A percentile compares a stretch with the other conserved stretches of the same genome.
Conservation (phyloP, 306 rosid genomes). For the Begonia peltatifolia region DNA sequence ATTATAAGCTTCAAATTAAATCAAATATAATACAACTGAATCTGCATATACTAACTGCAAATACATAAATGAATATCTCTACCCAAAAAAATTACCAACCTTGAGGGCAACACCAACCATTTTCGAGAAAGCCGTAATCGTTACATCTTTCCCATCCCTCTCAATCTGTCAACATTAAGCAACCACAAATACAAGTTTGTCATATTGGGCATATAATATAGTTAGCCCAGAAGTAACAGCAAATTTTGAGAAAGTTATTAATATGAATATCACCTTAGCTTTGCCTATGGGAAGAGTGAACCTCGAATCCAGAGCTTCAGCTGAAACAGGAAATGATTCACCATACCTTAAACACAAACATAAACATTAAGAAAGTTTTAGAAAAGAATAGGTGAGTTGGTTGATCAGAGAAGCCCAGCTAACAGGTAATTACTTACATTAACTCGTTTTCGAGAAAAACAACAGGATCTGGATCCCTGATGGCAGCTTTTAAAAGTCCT, state of each 20-base stretch:
- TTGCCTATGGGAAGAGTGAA: constrained; percentile 54
- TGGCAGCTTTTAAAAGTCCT: constrained; percentile 85
- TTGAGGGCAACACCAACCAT: constrained; percentile 88
- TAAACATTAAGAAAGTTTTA: background rate
- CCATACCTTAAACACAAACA: constrained; percentile 47
- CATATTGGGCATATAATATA: constrained; percentile 2
- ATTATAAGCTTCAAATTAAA: too few species aligned
- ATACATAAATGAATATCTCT: background rate
- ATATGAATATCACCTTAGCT: constrained; percentile 9
- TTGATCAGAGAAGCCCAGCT: background rate
- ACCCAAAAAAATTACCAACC: constrained; percentile 40
- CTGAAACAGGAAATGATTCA: constrained; percentile 79
- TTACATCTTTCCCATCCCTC: constrained; percentile 96
- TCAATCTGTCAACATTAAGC: constrained; percentile 44
- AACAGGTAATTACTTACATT: constrained; percentile 39
- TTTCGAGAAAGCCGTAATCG: constrained; percentile 87
- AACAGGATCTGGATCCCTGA: constrained; percentile 88
- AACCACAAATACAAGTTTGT: constrained; percentile 12
- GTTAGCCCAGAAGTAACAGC: constrained; percentile 4
- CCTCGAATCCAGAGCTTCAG: constrained; percentile 80
- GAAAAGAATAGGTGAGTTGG: background rate
- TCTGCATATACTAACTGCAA: too few species aligned
- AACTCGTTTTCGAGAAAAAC: constrained; percentile 87
- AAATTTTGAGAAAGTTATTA: constrained; percentile 6
- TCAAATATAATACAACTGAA: too few species aligned